These are phyloP conservation scores for Syzygium syzygioides DNA, from an alignment of 441 rosid genomes.

Conservation along the genomic window DNA sequence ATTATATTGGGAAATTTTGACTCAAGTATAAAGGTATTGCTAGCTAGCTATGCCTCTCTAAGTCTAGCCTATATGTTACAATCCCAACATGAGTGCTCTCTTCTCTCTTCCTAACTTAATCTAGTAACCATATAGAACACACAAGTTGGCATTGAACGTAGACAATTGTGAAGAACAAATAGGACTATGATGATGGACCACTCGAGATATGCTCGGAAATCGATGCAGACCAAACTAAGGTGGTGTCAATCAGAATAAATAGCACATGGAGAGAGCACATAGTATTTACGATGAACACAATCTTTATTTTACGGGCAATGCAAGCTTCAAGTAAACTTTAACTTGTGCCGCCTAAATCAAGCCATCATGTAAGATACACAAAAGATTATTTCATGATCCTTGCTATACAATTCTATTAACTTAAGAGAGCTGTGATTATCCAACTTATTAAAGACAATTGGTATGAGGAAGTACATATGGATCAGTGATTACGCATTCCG, in stretches of 20 bases:
- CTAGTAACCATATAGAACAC: not conserved
- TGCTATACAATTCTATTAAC: not conserved
- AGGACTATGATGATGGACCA: not conserved
- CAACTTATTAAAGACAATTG: not conserved
- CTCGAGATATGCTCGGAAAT: not conserved
- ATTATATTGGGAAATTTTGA: not conserved
- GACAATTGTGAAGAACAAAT: not conserved
- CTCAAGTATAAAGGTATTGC: not conserved
- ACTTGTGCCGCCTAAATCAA: not conserved
- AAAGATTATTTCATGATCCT: not conserved
- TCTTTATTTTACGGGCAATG: not conserved
- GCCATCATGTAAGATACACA: not conserved
- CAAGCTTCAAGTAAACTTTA: not conserved
- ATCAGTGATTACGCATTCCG: not conserved
- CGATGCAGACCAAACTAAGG: not conserved
- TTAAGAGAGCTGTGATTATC: not conserved
- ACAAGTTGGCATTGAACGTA: not conserved
- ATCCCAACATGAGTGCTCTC: not conserved
- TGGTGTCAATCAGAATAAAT: not conserved
- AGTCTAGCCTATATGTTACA: not conserved
- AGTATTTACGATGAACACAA: not conserved
- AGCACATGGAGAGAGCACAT: not conserved
- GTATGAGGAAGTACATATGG: not conserved
- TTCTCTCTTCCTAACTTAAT: not conserved
- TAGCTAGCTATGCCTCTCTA: not conserved